Conservation (phyloP, 768 basidiomycete genomes). For the Termitomyces sp. region DNA sequence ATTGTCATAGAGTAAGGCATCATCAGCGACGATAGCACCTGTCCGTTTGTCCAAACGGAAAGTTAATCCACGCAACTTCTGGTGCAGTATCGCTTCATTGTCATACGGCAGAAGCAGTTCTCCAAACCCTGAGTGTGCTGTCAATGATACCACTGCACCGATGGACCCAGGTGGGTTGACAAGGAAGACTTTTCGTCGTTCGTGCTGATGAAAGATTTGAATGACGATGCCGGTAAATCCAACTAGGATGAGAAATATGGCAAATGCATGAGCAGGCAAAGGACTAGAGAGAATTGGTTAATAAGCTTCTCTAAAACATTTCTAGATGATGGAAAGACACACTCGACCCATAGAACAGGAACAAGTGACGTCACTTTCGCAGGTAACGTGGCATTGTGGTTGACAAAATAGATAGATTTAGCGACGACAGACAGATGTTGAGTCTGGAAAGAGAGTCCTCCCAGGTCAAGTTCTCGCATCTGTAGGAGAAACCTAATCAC, state of each 20-base stretch:
- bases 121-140: slow-evolving; percentile 57
- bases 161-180: slow-evolving; percentile 56
- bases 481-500: slow-evolving; percentile 15
- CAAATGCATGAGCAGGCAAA: slow-evolving; percentile 46
- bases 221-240: slow-evolving; percentile 42
- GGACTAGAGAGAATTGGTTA: slow-evolving; percentile 29
- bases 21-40: slow-evolving; percentile 58
- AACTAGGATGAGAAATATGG: slow-evolving; percentile 39
- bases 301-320: background rate
- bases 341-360: slow-evolving; percentile 58
- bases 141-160: slow-evolving; percentile 48
- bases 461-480: background rate
- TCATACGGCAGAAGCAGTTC: slow-evolving; percentile 58
- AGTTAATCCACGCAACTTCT: slow-evolving; percentile 42
- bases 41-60: slow-evolving; percentile 55
- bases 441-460: slow-evolving; percentile 24
- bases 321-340: slow-evolving; percentile 16
- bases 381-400: slow-evolving; percentile 27
- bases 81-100: slow-evolving; percentile 33
- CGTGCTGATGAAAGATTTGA: slow-evolving; percentile 40
- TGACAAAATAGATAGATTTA: slow-evolving; percentile 53
- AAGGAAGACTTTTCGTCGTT: slow-evolving; percentile 44
- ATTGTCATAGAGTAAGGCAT: slow-evolving; percentile 23
- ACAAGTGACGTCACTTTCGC: slow-evolving; percentile 34
- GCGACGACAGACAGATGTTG: slow-evolving; percentile 54